phyloP scores from a whole-genome alignment of 192 early-diverging fungal species.

The Endogone sp. region DNA sequence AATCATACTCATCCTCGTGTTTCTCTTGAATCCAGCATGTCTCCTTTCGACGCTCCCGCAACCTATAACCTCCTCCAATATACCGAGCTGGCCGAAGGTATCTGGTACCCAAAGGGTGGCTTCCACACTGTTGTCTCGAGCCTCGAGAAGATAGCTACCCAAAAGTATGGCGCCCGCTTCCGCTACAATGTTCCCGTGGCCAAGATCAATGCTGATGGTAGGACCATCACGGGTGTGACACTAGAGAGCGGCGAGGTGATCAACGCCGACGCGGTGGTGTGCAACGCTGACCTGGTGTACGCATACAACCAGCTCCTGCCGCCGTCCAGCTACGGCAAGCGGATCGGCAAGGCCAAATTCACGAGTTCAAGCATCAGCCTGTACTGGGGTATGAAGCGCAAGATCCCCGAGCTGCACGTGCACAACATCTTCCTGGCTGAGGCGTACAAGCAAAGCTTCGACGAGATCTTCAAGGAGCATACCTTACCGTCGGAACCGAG shows the following conservation, averaged over 20 bases:
- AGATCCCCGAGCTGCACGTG: constrained; percentile 40
- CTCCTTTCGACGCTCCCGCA: constrained; percentile 55
- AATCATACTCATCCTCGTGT: not conserved
- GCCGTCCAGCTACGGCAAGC: constrained; percentile 26
- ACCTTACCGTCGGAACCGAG: constrained; percentile 42
- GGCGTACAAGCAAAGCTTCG: constrained; percentile 45
- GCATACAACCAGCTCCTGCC: constrained; percentile 48
- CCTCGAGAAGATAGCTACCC: constrained; percentile 37
- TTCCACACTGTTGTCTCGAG: constrained; percentile 45
- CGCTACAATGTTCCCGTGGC: constrained; percentile 33
- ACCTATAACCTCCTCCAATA: constrained; percentile 51
- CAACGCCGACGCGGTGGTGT: constrained; percentile 49
- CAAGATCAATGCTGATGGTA: constrained; percentile 28
- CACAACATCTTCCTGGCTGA: constrained; percentile 55
- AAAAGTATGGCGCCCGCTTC: constrained; percentile 35
- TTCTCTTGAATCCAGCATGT: constrained; percentile 35
- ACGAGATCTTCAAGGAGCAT: constrained; percentile 43
- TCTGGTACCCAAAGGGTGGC: constrained; percentile 55
- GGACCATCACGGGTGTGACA: constrained; percentile 42
- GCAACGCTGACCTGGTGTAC: constrained; percentile 50
- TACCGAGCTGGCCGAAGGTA: constrained; percentile 51
- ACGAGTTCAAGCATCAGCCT: constrained; percentile 49
- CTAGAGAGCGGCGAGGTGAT: constrained; percentile 35
- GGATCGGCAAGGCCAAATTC: constrained; percentile 33
- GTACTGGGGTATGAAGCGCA: constrained; percentile 48